phyloP scores from a whole-genome alignment of 2,329 filamentous ascomycete genomes.

The Fusarium avenaceum region DNA sequence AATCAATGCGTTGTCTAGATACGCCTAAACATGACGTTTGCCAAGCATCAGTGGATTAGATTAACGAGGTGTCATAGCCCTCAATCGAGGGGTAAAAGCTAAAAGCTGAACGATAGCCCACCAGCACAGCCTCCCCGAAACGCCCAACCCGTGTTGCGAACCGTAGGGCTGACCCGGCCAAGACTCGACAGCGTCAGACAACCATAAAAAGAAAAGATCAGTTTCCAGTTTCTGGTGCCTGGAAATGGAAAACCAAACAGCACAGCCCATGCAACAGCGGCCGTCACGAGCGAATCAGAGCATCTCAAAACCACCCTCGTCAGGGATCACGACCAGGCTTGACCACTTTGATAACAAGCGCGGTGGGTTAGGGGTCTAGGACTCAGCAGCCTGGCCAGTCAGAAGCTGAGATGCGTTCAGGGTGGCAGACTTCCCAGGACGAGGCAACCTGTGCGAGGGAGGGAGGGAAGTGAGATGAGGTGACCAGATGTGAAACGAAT shows the following conservation, averaged over 20 bases:
- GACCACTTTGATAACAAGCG: slow-evolving; percentile 21
- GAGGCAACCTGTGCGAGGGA: slow-evolving; percentile 38
- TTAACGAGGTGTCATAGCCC: not conserved
- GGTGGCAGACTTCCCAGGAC: slow-evolving; percentile 29
- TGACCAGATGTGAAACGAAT: slow-evolving; percentile 17
- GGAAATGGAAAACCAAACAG: slow-evolving; percentile 35
- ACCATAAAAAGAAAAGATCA: not conserved
- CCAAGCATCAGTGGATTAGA: not conserved
- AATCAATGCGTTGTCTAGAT: not conserved
- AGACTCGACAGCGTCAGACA: not conserved
- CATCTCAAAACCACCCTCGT: not conserved
- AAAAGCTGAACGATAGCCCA: no score
- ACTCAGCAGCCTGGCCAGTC: slow-evolving; percentile 31
- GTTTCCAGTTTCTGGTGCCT: slow-evolving; percentile 42
- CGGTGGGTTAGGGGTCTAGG: slow-evolving; percentile 32
- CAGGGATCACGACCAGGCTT: slow-evolving; percentile 28
- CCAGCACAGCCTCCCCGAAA: no score
- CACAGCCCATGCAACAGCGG: slow-evolving; percentile 50
- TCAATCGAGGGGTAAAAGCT: not conserved
- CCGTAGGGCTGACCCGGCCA: slow-evolving; percentile 44
- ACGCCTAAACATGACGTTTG: no score
- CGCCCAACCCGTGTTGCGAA: not conserved
- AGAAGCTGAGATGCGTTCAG: slow-evolving; percentile 4
- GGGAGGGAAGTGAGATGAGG: slow-evolving; percentile 7
- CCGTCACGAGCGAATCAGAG: slow-evolving; percentile 52